Conservation (phyloP, 2,329 filamentous ascomycete genomes). For the Botrytis deweyae region DNA sequence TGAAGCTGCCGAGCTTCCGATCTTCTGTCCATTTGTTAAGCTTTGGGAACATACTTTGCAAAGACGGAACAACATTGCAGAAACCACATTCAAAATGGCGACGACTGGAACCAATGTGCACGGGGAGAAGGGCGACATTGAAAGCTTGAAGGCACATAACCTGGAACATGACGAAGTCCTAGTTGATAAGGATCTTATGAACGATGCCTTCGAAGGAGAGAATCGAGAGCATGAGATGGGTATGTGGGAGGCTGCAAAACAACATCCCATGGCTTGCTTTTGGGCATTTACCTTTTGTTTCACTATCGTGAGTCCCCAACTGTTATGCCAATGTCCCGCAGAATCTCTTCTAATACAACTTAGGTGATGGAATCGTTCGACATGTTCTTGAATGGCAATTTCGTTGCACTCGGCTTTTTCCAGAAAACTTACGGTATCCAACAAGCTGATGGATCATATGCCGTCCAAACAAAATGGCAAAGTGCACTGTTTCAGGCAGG, state of each 20-base stretch:
- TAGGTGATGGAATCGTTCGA: constrained; percentile 65
- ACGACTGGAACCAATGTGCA: background rate
- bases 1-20: background rate
- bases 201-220: constrained; percentile 49
- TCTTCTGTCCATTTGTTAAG: background rate
- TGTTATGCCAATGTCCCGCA: constrained; percentile 15
- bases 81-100: background rate
- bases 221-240: constrained; percentile 52
- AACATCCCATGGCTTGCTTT: constrained; percentile 52
- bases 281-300: constrained; percentile 58
- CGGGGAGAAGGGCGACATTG: background rate
- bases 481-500: constrained; percentile 56
- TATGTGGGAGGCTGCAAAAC: constrained; percentile 49
- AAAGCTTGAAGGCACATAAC: background rate
- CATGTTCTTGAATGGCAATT: constrained; percentile 60
- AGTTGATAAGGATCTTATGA: background rate
- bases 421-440: constrained; percentile 19
- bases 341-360: constrained; percentile 21
- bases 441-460: constrained; percentile 23
- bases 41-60: background rate
- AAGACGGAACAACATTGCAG: background rate
- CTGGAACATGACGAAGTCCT: background rate
- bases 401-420: constrained; percentile 54
- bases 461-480: constrained; percentile 57
- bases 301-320: constrained; percentile 48